Conservation (phyloP, 768 basidiomycete species). For the Agrocybe pediades region DNA sequence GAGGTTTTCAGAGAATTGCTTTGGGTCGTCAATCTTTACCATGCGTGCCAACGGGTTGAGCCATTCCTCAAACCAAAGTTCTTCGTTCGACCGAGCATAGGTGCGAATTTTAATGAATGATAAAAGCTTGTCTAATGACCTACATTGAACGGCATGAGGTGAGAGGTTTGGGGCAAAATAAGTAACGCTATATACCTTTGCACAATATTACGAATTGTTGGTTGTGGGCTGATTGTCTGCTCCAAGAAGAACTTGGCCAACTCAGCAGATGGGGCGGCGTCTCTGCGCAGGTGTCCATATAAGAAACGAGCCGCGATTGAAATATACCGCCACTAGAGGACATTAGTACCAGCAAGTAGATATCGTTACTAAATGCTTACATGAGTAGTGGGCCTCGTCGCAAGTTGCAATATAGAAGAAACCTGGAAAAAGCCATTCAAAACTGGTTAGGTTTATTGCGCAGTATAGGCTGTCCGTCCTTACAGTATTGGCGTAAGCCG, state of each 20-base stretch:
- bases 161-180: not conserved
- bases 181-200: slow-evolving; percentile 61
- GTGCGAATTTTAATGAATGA: slow-evolving; percentile 77
- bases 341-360: slow-evolving; percentile 10
- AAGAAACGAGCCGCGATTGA: slow-evolving; percentile 71
- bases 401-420: slow-evolving; percentile 59
- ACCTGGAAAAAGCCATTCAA: slow-evolving; percentile 43
- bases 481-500: slow-evolving; percentile 53
- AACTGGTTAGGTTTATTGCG: slow-evolving; percentile 9
- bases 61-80: slow-evolving; percentile 78
- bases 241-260: slow-evolving; percentile 65
- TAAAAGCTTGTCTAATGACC: slow-evolving; percentile 67
- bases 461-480: slow-evolving; percentile 1
- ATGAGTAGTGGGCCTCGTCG: slow-evolving; percentile 65
- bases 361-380: slow-evolving; percentile 41
- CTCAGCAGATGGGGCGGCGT: slow-evolving; percentile 51
- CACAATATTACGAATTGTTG: slow-evolving; percentile 61
- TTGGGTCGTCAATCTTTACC: slow-evolving; percentile 47
- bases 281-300: slow-evolving; percentile 62
- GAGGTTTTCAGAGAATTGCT: slow-evolving; percentile 50
- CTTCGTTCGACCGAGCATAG: slow-evolving; percentile 60
- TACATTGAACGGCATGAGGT: slow-evolving; percentile 23
- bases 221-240: slow-evolving; percentile 71
- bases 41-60: slow-evolving; percentile 55
- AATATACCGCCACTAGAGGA: slow-evolving; percentile 76